phyloP scores from a whole-genome alignment of 352 stramenopile species.

The Globisporangium alternatum region DNA sequence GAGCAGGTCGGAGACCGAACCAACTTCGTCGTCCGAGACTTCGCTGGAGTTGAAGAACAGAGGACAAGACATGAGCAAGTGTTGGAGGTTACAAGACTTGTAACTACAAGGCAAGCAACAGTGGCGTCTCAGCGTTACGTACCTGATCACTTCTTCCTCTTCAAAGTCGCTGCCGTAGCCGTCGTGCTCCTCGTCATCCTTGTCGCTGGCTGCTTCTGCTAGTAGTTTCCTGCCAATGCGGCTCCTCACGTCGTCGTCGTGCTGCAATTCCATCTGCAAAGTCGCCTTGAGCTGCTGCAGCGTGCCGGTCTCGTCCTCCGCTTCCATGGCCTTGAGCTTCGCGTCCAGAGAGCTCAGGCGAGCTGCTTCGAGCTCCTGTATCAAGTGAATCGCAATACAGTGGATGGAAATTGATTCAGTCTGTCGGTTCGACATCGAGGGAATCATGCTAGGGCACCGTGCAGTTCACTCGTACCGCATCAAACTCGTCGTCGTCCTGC shows the following conservation, averaged over 20 bases:
- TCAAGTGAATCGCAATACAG: background rate
- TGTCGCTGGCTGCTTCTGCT: background rate
- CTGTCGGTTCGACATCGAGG: background rate
- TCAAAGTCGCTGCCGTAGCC: slow-evolving; percentile 85
- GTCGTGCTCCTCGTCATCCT: slow-evolving; percentile 40
- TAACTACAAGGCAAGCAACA: too few relatives aligned
- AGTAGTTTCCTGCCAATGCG: slow-evolving; percentile 5
- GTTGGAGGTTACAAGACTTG: background rate
- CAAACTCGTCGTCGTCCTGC: slow-evolving; percentile 52
- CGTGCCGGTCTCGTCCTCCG: slow-evolving; percentile 73
- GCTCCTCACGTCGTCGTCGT: slow-evolving; percentile 35
- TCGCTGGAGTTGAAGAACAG: background rate
- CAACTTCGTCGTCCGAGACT: slow-evolving; percentile 20
- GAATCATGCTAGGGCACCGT: background rate
- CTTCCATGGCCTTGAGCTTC: slow-evolving; percentile 83
- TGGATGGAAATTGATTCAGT: background rate
- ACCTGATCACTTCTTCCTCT: slow-evolving; percentile 78
- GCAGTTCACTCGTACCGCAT: slow-evolving; percentile 31
- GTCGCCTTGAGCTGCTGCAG: slow-evolving; percentile 77
- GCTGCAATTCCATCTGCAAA: slow-evolving; percentile 54
- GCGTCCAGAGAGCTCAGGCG: slow-evolving; percentile 66
- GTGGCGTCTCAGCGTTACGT: background rate
- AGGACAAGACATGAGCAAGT: background rate
- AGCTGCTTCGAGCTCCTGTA: slow-evolving; percentile 47
- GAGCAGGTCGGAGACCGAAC: slow-evolving; percentile 42